Percentiles rank a stretch among this genome's conserved stretches.
These are phyloP conservation scores for Epichloe scottii DNA, from an alignment of 2,329 filamentous ascomycete genomes.

Conservation along the genomic window DNA sequence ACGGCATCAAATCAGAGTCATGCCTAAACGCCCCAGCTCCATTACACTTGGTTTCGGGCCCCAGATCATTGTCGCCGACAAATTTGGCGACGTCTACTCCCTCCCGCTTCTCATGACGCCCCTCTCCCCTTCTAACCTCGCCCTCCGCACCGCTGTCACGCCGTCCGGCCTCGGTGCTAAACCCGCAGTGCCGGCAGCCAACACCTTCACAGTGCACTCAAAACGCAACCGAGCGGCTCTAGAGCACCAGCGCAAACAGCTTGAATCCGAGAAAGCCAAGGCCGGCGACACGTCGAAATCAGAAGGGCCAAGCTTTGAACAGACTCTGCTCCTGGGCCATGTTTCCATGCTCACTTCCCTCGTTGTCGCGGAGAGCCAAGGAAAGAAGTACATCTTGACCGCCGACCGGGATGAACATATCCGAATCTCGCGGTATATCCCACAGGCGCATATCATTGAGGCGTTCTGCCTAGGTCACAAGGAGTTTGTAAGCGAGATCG, in stretches of 20 bases:
- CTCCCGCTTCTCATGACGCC: constrained; percentile 47
- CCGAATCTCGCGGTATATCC: constrained; percentile 66
- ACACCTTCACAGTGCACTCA: constrained; percentile 50
- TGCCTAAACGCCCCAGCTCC: constrained; percentile 83
- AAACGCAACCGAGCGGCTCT: constrained; percentile 49
- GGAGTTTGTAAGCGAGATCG: constrained; percentile 70
- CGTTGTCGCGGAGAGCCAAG: constrained; percentile 33
- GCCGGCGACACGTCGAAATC: constrained; percentile 11
- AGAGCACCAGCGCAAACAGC: constrained; percentile 41
- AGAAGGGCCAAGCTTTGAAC: constrained; percentile 49
- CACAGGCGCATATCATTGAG: constrained; percentile 82
- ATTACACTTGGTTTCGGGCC: constrained; percentile 57
- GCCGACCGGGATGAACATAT: constrained; percentile 60
- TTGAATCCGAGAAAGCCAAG: constrained; percentile 20
- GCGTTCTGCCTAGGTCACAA: constrained; percentile 79
- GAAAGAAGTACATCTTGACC: constrained; percentile 39
- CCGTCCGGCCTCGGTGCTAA: constrained; percentile 11
- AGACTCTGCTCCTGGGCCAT: constrained; percentile 74
- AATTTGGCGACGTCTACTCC: constrained; percentile 93
- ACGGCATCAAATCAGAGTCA: constrained; percentile 37
- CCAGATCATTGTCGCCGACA: constrained; percentile 76
- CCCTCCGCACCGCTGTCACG: constrained; percentile 8
- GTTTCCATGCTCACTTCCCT: constrained; percentile 88
- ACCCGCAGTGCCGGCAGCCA: constrained; percentile 37
- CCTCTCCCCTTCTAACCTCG: constrained; percentile 7